Evolutionary conservation across 2,329 filamentous ascomycete genomes (phyloP).

Genomic region (Fusarium pseudonygamai): DNA sequence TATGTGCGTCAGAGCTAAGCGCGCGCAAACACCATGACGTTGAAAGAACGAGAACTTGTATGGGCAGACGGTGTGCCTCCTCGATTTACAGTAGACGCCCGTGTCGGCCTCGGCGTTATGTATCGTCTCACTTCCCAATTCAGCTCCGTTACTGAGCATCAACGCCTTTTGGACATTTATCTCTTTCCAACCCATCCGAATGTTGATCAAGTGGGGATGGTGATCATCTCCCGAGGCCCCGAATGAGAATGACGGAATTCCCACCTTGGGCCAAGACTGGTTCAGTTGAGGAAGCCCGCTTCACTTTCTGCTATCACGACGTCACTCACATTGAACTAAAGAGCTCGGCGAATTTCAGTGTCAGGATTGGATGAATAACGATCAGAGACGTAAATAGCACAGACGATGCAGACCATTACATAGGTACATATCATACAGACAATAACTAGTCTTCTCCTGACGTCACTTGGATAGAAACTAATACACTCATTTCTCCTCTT

Average conservation of each 20-base stretch:
- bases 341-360: constrained; percentile 1
- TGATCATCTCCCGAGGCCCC: constrained; percentile 16
- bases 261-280: neutral
- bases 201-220: constrained; percentile 30
- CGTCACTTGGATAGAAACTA: constrained; percentile 13
- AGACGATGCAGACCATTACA: neutral
- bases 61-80: neutral
- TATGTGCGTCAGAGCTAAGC: constrained; percentile 30
- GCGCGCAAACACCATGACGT: constrained; percentile 30
- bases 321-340: constrained; percentile 5
- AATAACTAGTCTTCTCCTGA: constrained; percentile 13
- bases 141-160: constrained; percentile 14
- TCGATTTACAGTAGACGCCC: neutral
- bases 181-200: constrained; percentile 9
- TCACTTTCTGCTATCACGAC: constrained; percentile 21
- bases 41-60: neutral
- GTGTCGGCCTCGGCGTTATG: constrained; percentile 9
- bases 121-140: constrained; percentile 12
- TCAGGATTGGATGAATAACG: constrained; percentile 7
- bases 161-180: constrained; percentile 3
- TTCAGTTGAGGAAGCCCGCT: neutral
- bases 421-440: neutral
- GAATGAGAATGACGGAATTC: constrained; percentile 32
- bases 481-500: neutral
- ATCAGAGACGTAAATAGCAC: constrained; percentile 4